These are phyloP conservation scores for Encephalitozoon romaleae DNA, from an alignment of 371 early-diverging fungal species.

Conservation along the genomic window DNA sequence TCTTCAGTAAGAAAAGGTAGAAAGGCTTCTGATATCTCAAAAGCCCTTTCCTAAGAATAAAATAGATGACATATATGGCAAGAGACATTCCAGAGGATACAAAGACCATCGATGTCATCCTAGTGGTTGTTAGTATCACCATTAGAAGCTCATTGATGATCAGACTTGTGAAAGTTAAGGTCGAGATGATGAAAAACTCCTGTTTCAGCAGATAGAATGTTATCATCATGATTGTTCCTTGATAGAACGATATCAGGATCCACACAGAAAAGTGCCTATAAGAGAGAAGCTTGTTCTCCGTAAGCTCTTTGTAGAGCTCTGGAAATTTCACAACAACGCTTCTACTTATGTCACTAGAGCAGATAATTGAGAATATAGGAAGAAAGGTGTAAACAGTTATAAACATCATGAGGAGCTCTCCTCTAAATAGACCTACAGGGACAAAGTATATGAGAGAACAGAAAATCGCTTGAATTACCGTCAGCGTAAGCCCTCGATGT, in stretches of 20 bases:
- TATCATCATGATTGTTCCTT: conserved; percentile 83
- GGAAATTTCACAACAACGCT: conserved; percentile 82
- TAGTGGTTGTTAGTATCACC: conserved; percentile 73
- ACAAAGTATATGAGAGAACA: conserved; percentile 90
- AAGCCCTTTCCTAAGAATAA: conserved; percentile 33
- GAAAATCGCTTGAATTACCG: conserved; percentile 94
- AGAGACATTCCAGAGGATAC: conserved; percentile 45
- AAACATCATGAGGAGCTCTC: conserved; percentile 69
- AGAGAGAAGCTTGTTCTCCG: conserved; percentile 77
- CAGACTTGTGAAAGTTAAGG: conserved; percentile 85
- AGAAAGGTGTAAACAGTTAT: conserved; percentile 88
- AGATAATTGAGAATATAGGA: conserved; percentile 84
- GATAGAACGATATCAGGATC: conserved; percentile 85
- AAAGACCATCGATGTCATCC: conserved; percentile 39
- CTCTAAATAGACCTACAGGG: conserved; percentile 87
- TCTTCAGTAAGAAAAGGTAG: conserved; percentile 10
- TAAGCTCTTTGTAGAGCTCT: conserved; percentile 88
- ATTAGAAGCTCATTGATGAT: conserved; percentile 93
- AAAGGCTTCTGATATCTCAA: conserved; percentile 2
- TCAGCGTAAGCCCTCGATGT: conserved; percentile 89
- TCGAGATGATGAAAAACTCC: conserved; percentile 84
- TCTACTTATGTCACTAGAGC: conserved; percentile 78
- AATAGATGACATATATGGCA: conserved; percentile 45
- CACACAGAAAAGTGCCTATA: conserved; percentile 83
- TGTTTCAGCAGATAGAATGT: conserved; percentile 81